phyloP scores from a whole-genome alignment of 192 early-diverging fungal species.

The Geranomyces michiganensis region DNA sequence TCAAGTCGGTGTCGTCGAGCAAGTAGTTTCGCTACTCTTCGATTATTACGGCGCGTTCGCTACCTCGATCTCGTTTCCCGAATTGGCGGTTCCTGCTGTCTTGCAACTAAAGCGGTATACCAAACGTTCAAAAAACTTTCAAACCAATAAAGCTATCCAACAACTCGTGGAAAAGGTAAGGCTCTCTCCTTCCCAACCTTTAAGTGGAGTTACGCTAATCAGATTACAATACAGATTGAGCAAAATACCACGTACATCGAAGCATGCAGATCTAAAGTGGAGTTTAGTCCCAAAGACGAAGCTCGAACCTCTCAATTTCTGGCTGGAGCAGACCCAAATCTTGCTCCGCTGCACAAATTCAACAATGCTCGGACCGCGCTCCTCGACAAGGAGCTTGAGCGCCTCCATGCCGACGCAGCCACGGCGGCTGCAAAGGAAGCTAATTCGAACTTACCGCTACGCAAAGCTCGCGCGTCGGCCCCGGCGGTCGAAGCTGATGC shows the following conservation, averaged over 20 bases:
- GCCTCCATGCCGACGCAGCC: constrained; percentile 34
- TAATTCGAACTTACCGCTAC: background rate
- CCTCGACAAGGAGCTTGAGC: constrained; percentile 39
- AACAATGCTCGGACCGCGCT: constrained; percentile 38
- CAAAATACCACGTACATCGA: constrained; percentile 79
- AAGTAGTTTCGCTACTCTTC: constrained; percentile 71
- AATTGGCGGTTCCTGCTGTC: constrained; percentile 85
- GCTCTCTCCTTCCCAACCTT: background rate
- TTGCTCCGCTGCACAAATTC: constrained; percentile 46
- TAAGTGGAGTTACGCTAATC: too few relatives aligned
- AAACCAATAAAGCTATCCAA: constrained; percentile 79
- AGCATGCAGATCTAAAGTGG: constrained; percentile 62
- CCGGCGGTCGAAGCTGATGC: too few relatives aligned
- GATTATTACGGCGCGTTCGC: constrained; percentile 75
- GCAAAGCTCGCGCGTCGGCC: background rate
- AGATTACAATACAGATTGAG: constrained; percentile 62
- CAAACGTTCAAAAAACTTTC: constrained; percentile 77
- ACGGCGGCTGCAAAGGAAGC: constrained; percentile 20
- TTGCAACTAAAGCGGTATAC: constrained; percentile 83
- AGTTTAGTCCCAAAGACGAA: constrained; percentile 58
- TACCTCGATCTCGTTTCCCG: constrained; percentile 90
- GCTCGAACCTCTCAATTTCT: constrained; percentile 37
- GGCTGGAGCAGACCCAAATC: constrained; percentile 31
- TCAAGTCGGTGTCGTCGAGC: constrained; percentile 79
- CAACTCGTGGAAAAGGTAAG: constrained; percentile 78